phyloP scores from a whole-genome alignment of 2,329 filamentous ascomycete species.

The Xylariomycetidae sp. region DNA sequence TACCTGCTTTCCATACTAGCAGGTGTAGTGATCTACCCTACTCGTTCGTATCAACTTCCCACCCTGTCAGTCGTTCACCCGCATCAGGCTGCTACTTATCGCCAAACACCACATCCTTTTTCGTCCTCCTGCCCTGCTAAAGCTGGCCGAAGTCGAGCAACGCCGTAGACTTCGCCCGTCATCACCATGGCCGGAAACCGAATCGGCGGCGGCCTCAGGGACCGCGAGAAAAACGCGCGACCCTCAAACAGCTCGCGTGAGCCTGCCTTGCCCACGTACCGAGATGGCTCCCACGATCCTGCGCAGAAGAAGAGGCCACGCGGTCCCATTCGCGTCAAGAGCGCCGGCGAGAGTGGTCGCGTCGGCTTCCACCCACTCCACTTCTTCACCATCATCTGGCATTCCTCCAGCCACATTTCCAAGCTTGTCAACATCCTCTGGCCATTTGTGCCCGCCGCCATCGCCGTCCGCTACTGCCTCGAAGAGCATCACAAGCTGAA shows the following conservation, averaged over 20 bases:
- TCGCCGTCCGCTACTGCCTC: conserved; percentile 47
- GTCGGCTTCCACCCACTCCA: conserved; percentile 56
- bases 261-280: conserved; percentile 19
- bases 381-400: conserved; percentile 59
- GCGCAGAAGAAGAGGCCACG: conserved; percentile 1
- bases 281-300: conserved; percentile 11
- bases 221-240: conserved; percentile 14
- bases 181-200: conserved; percentile 5
- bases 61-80: too few relatives aligned
- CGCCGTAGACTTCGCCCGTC: neutral
- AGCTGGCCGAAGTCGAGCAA: neutral
- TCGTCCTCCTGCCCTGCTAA: too few relatives aligned
- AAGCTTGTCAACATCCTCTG: conserved; percentile 64
- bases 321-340: conserved; percentile 24
- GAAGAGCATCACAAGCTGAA: conserved; percentile 48
- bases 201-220: conserved; percentile 3
- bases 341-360: conserved; percentile 61
- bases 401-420: conserved; percentile 58
- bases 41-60: too few relatives aligned
- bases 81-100: too few relatives aligned
- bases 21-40: too few relatives aligned
- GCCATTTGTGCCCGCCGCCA: conserved; percentile 67
- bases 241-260: conserved; percentile 15
- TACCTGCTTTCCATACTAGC: too few relatives aligned
- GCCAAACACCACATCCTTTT: too few relatives aligned